Evolutionary conservation across 495 filamentous ascomycete species (phyloP).

Genomic region (Tuber aestivum): DNA sequence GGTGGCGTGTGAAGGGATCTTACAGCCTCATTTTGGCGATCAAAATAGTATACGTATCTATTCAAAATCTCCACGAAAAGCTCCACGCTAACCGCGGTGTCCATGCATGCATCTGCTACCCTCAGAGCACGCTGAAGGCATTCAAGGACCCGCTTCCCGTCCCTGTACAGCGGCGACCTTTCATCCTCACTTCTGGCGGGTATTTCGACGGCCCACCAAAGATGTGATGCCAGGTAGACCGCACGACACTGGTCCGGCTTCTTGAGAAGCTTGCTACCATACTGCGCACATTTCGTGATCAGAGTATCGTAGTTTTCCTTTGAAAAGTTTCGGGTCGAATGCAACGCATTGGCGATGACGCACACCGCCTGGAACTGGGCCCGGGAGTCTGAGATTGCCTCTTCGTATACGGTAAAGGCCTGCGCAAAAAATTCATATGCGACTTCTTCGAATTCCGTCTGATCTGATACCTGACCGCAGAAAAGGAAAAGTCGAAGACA

Average conservation of each 20-base stretch:
- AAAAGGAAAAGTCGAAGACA: slow-evolving; percentile 80
- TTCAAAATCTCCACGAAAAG: slow-evolving; percentile 97
- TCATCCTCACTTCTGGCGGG: slow-evolving; percentile 75
- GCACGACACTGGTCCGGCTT: slow-evolving; percentile 97
- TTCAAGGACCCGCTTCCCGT: slow-evolving; percentile 93
- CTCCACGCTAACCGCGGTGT: slow-evolving; percentile 95
- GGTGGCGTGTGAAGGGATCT: slow-evolving; percentile 36
- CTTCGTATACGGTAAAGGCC: slow-evolving; percentile 96
- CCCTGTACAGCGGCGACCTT: slow-evolving; percentile 69
- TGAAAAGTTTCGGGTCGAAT: slow-evolving; percentile 76
- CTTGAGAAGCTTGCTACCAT: slow-evolving; percentile 94
- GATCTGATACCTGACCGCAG: slow-evolving; percentile 88
- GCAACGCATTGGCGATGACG: slow-evolving; percentile 81
- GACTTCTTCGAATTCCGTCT: slow-evolving; percentile 88
- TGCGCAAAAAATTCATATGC: slow-evolving; percentile 98
- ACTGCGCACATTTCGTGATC: slow-evolving; percentile 93
- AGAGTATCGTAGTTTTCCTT: slow-evolving; percentile 98
- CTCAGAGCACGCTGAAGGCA: slow-evolving; percentile 92
- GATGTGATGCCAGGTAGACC: slow-evolving; percentile 88
- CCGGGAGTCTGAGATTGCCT: slow-evolving; percentile 86
- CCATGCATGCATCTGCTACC: slow-evolving; percentile 98
- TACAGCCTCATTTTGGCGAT: slow-evolving; percentile 96
- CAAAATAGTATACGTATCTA: slow-evolving; percentile 98
- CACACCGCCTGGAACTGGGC: slow-evolving; percentile 98
- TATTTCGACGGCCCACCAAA: slow-evolving; percentile 97